phyloP scores from a whole-genome alignment of 108 stramenopile species.

The Skeletonema tropicum region DNA sequence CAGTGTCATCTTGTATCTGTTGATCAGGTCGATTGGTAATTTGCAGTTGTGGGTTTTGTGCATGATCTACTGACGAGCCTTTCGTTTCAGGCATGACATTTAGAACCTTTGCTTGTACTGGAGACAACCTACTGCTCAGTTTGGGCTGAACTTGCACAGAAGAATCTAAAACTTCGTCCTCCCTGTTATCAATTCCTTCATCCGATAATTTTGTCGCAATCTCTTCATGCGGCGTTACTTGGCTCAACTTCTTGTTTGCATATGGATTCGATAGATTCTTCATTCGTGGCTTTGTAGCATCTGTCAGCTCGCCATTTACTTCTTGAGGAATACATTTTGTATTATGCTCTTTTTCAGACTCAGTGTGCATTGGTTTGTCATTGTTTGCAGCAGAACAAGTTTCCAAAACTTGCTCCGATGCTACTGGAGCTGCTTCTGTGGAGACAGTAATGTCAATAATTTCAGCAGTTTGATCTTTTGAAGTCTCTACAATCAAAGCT shows the following conservation, averaged over 20 bases:
- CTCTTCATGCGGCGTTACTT: not conserved
- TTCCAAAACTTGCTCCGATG: not conserved
- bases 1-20: not conserved
- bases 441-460: not conserved
- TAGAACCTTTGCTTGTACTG: not conserved
- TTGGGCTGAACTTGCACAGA: not conserved
- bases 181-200: not conserved
- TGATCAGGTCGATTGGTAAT: not conserved
- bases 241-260: not conserved
- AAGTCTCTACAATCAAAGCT: not conserved
- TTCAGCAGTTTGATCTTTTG: not conserved
- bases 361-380: not conserved
- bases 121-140: not conserved
- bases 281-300: not conserved
- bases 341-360: not conserved
- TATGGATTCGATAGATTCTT: not conserved
- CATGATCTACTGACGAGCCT: not conserved
- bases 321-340: not conserved
- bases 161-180: not conserved
- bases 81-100: not conserved
- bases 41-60: not conserved
- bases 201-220: not conserved
- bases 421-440: not conserved
- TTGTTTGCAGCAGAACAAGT: not conserved
- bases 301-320: not conserved